Evolutionary conservation across 345 rosid species (phyloP), one percentile per base, ranked within the genome.

Genomic region (Melaleuca alternifolia): DNA sequence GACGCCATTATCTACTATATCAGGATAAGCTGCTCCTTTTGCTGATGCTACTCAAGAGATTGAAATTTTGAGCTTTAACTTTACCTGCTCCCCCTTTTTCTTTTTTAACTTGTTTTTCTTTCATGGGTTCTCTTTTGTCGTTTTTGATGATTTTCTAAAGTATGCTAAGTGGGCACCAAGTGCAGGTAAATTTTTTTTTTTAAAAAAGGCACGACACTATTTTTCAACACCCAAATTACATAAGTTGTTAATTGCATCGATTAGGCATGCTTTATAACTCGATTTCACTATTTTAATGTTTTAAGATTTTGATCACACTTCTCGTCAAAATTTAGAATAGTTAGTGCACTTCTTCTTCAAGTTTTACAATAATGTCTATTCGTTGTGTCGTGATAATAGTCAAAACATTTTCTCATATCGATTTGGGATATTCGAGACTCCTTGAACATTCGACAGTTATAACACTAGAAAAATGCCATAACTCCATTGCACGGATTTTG

Each of bases 401-500:
- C 4, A 1, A 21, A 21, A 54, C 77, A 65, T 65, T 65, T 65
- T 65, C 44, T 30, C 46, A 10, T 15, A 30, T 65, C 46, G 33
- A 65, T 16, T 30, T 65, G 11, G 21, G 23, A 44, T 62, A 6
- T 30, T 62, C 28, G 21, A 62, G 37, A 62, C 21, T 62, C 3
- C 1, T 51, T 51, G 6, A 51, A 51, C 20, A 14, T 10, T 3
- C 0, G 21, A 7, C 37, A 30, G 14, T 1, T 1, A n/a, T 9
- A 3, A n/a, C 9, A 59, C 18, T 65, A 16, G 21, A 30, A 37
- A 37, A 62, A 65, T 65, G 11, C 30, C 23, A 16, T 30, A 30
- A 33, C 23, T 33, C 10, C 10, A 20, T 0, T 1, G 15, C 6
- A 0, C 1, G 20, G 1, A 65, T 11, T 33, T 62, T 1, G 0